These are phyloP conservation scores for Diplodia mutila DNA, from an alignment of 2,329 filamentous ascomycete genomes.

Conservation along the genomic window DNA sequence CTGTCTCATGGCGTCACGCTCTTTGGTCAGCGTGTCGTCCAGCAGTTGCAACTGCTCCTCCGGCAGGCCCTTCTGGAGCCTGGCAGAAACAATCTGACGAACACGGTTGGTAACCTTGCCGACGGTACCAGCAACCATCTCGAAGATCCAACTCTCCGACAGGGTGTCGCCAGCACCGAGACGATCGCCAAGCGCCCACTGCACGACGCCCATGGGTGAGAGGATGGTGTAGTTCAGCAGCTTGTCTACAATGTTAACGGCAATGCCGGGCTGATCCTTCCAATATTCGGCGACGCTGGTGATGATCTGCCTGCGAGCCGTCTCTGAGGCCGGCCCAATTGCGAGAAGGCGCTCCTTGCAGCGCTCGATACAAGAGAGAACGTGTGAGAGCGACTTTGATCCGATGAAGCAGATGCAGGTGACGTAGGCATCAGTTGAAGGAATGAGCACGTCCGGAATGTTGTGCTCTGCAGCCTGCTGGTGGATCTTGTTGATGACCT, in stretches of 20 bases:
- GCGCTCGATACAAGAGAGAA: constrained; percentile 92
- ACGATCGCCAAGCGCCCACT: constrained; percentile 80
- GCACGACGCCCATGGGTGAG: constrained; percentile 79
- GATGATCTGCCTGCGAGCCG: constrained; percentile 84
- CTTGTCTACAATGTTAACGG: constrained; percentile 92
- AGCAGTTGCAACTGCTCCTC: constrained; percentile 63
- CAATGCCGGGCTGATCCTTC: constrained; percentile 88
- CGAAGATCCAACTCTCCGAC: constrained; percentile 77
- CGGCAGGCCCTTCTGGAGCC: constrained; percentile 60
- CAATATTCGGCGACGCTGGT: constrained; percentile 90
- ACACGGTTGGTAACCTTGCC: constrained; percentile 87
- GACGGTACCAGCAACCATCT: constrained; percentile 87
- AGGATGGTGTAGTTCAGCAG: constrained; percentile 96
- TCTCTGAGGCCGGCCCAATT: constrained; percentile 73
- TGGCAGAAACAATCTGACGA: constrained; percentile 73
- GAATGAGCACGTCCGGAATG: constrained; percentile 73
- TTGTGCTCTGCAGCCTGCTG: constrained; percentile 71
- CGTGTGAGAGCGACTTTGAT: constrained; percentile 93
- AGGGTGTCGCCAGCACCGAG: constrained; percentile 69
- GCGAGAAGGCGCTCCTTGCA: constrained; percentile 86
- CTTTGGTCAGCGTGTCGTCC: constrained; percentile 68
- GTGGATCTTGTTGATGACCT: constrained; percentile 78
- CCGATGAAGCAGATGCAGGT: constrained; percentile 93
- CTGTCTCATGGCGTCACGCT: constrained; percentile 74
- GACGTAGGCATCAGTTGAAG: constrained; percentile 92